These are phyloP conservation scores for Hylodesmum podocarpum DNA, from an alignment of 306 rosid genomes.

Conservation along the genomic window DNA sequence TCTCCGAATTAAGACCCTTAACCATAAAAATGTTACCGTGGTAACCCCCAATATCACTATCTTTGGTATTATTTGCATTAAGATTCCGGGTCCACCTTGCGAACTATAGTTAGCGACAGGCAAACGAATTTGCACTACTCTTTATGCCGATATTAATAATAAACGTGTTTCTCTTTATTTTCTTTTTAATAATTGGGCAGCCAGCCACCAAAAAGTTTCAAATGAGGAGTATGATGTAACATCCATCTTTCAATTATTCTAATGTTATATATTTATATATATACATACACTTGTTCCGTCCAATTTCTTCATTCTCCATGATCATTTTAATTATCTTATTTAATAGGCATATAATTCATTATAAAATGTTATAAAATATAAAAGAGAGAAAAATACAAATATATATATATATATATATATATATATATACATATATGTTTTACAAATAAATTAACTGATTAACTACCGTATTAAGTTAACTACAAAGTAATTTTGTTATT, in stretches of 20 bases:
- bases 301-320: not conserved
- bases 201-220: constrained; percentile 31
- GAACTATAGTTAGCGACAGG: constrained; percentile 33
- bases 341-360: too few species aligned
- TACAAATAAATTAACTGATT: too few species aligned
- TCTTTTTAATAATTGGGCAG: constrained; percentile 34
- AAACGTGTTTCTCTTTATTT: constrained; percentile 19
- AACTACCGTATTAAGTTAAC: too few species aligned
- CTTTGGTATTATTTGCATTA: not conserved
- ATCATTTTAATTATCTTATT: not conserved
- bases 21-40: constrained; percentile 13
- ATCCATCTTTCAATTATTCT: constrained; percentile 5
- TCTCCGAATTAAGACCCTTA: not conserved
- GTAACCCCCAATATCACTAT: not conserved
- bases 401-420: too few species aligned
- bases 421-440: too few species aligned
- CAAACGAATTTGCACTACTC: constrained; percentile 29
- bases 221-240: constrained; percentile 25
- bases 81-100: constrained; percentile 32
- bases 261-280: not conserved
- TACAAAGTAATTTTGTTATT: too few species aligned
- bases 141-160: constrained; percentile 1
- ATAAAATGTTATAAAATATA: too few species aligned
- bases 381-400: too few species aligned
- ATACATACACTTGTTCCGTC: not conserved